Conservation (phyloP, 2,329 filamentous ascomycete genomes). For the Colletotrichum falcatum region DNA sequence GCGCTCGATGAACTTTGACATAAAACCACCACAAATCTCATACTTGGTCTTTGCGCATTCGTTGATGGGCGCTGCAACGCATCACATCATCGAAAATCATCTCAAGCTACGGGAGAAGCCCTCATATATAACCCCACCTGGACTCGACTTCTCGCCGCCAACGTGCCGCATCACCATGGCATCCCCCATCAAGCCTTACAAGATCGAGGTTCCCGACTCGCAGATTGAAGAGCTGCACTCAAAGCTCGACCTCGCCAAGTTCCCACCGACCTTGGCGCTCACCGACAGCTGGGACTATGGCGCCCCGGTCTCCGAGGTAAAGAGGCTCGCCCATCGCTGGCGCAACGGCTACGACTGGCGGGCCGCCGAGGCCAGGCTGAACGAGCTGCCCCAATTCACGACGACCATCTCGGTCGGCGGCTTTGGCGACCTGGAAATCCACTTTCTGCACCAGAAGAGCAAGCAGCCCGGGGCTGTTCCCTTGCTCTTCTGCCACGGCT, state of each 20-base stretch:
- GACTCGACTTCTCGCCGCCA: not conserved
- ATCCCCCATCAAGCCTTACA: conserved; percentile 49
- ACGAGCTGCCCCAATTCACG: conserved; percentile 69
- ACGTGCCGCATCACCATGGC: not conserved
- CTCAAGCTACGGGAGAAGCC: not conserved
- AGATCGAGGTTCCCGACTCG: conserved; percentile 50
- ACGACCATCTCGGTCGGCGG: conserved; percentile 65
- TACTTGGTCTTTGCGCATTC: not conserved
- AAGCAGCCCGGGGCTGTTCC: conserved; percentile 67
- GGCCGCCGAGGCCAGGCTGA: conserved; percentile 67
- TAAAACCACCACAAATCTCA: not conserved
- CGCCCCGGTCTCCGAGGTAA: conserved; percentile 48
- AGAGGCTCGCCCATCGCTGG: conserved; percentile 53
- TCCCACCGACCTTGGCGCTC: conserved; percentile 49
- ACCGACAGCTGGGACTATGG: conserved; percentile 51
- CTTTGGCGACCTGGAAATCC: conserved; percentile 70
- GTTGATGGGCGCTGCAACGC: not conserved
- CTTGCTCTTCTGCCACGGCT: conserved; percentile 76
- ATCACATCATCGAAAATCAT: not conserved
- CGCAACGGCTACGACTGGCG: conserved; percentile 71
- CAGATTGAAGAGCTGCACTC: conserved; percentile 47
- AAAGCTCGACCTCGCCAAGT: conserved; percentile 49
- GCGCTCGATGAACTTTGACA: not conserved
- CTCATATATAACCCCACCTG: not conserved
- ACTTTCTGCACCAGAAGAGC: conserved; percentile 72